A percentile compares a stretch with the other conserved stretches of the same genome.
Conservation (phyloP, 495 filamentous ascomycete genomes). For the Emericellopsis terricola region DNA sequence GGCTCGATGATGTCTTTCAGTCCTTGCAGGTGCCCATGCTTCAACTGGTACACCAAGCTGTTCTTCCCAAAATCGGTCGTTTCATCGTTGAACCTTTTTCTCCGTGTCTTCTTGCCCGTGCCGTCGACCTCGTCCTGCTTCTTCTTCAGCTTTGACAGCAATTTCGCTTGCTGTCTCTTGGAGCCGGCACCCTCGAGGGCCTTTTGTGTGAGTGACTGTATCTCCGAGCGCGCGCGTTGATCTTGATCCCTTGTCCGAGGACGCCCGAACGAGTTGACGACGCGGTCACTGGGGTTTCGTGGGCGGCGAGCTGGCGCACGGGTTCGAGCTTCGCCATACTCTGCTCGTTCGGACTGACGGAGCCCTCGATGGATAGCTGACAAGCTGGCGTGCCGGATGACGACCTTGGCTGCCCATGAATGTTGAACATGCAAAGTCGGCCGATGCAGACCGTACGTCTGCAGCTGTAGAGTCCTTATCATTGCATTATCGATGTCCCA, state of each 20-base stretch:
- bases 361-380: constrained; percentile 14
- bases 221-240: constrained; percentile 9
- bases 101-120: constrained; percentile 15
- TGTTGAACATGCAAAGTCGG: not conserved
- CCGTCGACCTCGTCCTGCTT: constrained; percentile 20
- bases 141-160: constrained; percentile 22
- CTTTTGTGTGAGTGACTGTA: constrained; percentile 3
- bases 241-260: constrained; percentile 3
- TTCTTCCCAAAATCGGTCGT: constrained; percentile 22
- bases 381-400: constrained; percentile 6
- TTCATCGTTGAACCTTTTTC: constrained; percentile 23
- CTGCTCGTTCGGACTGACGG: constrained; percentile 8
- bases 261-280: no score
- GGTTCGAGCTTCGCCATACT: constrained; percentile 1
- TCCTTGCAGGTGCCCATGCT: constrained; percentile 9
- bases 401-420: not conserved
- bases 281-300: no score
- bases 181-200: constrained; percentile 1
- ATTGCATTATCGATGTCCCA: not conserved
- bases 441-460: not conserved
- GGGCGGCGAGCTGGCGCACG: no score
- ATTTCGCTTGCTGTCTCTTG: constrained; percentile 4
- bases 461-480: not conserved
- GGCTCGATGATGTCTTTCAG: not conserved
- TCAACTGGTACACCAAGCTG: constrained; percentile 24